Evolutionary conservation across 305 asterid species (phyloP), one percentile per base, ranked within the genome.

Genomic region (Solanum hybrid): DNA sequence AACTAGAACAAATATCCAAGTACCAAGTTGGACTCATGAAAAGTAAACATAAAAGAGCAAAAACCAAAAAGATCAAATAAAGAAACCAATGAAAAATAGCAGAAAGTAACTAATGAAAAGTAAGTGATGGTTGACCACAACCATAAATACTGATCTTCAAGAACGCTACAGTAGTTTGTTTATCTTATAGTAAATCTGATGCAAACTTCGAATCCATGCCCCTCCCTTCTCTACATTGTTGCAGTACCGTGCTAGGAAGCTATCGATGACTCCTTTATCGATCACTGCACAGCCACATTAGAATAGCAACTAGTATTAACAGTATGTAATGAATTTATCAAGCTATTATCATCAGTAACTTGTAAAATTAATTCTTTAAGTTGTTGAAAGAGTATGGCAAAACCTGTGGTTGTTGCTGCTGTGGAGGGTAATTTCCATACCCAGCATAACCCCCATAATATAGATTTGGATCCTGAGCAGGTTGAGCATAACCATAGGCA

Each of bases 381-480:
- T 29, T 51, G 42, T 37, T 51, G 75, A 17, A 84, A 51, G 93
- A 93, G 87, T 90, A 91, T 75, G 93, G 94, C 91, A 90, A 91
- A 82, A 91, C 91, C 94, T 91, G 94, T 86, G 89, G 94, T 88
- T 89, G 94, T 40, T 87, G 93, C 12, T 88, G 90, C 37, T 91
- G 92, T 29, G 90, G 91, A 76, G 93, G 90, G 77, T 92, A 92
- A 81, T 87, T 90, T 71, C 94, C 94, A 88, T 92, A 93, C 64
- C 94, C 94, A 27, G 93, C 91, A 31, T 93, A 92, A 8, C 94
- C 94, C 60, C 85, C 93, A 78, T 93, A 93, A 90, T 91, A 92
- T 78, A 93, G 66, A 89, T 91, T 93, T 42, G 94, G 92, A 85
- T 93, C 95, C 92, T 92, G 95, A 73, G 94, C 91, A 9, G 92